Evolutionary conservation across 805 yeast genomes (phyloP), one percentile per base, ranked within the genome.

Genomic region (Teunomyces panamensis): DNA sequence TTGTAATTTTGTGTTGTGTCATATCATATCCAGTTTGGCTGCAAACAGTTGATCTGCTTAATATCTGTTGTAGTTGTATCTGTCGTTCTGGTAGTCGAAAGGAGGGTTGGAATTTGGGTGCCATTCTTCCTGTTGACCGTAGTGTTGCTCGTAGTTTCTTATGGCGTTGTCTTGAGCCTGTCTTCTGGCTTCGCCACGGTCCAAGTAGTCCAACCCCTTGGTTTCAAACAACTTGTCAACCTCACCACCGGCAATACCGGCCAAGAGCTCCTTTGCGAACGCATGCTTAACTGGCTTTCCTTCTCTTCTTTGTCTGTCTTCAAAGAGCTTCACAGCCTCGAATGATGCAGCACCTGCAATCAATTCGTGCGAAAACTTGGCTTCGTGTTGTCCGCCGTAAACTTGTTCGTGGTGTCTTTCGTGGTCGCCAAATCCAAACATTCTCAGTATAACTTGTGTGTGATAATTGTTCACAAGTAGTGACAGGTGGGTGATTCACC

Each of bases 191-290:
- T 54, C 39, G 39, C 55, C 54, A 46, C 55, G 54, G 56, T 64
- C 67, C 59, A 64, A 61, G 57, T 59, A 61, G 55, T 63, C 67
- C 50, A 64, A 62, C 16, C 68, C 68, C 52, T 60, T 63, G 44
- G 68, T 64, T 49, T 64, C 68, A 47, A 64, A 58, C 55, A 64
- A 62, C 57, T 63, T 63, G 58, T 64, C 68, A 39, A 64, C 65
- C 49, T 64, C 68, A 30, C 54, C 67, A 48, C 67, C 68, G 28
- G 60, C 68, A 52, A 64, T 42, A 30, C 67, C 67, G 17, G 62
- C 64, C 42, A 64, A 48, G 28, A 56, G 9, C 45, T 64, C 67
- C 52, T 63, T 64, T 46, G 67, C 68, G 39, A 63, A 62, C 9
- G 56, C 53, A 49, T 64, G 68, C 49, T 55, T 49, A 28, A 63